Base-by-base conservation (phyloP, 2,329 filamentous ascomycete genomes). In the Cladophialophora yegresii region DNA sequence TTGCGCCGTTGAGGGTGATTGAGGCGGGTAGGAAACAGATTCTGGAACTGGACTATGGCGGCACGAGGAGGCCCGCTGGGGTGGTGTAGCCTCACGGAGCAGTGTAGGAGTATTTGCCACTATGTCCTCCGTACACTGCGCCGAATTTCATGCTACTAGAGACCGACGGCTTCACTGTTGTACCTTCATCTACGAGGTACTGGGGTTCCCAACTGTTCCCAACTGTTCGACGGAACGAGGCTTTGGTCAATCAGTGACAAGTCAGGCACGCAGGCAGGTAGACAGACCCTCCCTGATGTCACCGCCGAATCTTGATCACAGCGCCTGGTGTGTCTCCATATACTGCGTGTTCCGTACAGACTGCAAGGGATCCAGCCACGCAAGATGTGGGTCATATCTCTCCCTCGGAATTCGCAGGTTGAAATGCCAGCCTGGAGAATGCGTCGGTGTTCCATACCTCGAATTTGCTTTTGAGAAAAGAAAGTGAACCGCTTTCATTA, bases 1-100 rank as follows among this genome's bases (percentile, higher is more conserved):
- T 62, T 4, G 47, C 65, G 54, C 65, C 65, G 2, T 22, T 63
- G 50, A 30, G 30, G 13, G 58, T 67, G 4, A 62, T 67, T 16
- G 54, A 65, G 50, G 26, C 56, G 16, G 65, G 62, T 16, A 62
- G 62, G 36, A 62, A 51, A 40, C 61, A 30, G 40, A 62, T 67
- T 49, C 58, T 58, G n/a, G 23, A 36, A 16, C 23, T 6, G 16
- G 13, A 3, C 6, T 3, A 28, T 5, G 22, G 8, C 1, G 22
- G 47, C 36, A 43, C 6, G 36, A 43, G 13, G 36, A n/a, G 55
- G 13, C 55, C 55, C 1, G 55, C 55, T 20, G 55, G 55, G 26
- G 55, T 58, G 26, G 55, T 58, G 51, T 54, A 43, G 36, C 26
- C 26, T n/a, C n/a, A n/a, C 26, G 26, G 26, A 3, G 26, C 6